Evolutionary conservation across 768 basidiomycete species (phyloP), one percentile per base, ranked within the genome.

Genomic region (Lentinula lateritia): DNA sequence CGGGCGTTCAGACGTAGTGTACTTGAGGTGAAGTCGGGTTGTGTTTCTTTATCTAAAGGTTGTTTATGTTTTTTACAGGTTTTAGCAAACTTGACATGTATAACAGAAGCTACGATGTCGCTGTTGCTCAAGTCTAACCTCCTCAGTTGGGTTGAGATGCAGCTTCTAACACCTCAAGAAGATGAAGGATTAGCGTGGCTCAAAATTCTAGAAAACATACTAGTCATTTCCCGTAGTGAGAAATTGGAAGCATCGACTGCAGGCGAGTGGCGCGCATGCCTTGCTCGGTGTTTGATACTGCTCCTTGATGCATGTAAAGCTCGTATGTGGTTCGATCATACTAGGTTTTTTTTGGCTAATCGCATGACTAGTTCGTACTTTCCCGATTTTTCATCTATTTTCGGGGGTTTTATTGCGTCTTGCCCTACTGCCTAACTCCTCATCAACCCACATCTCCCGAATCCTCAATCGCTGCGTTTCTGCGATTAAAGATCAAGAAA

Each of bases 61-160:
- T 45, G 45, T 60, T 39, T 45, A 63, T 41, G 41, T 62, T 38
- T 15, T 23, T 43, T n/a, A 23, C 16, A 93, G 90, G 80, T 93
- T 4, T 77, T 95, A 1, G 86, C 88, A 2, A 91, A 88, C 67
- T 67, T 94, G 59, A 90, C 91, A 0, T 83, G 80, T 66, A 87
- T 90, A 66, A 65, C 74, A 0, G 84, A 88, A 64, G 92, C 92
- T 0, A 80, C 85, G 6, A 84, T 80, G 10, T 88, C 89, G 0
- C 77, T 96, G 46, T 74, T 93, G 10, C 76, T 92, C 54, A 87
- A 87, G 65, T 86, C 88, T 0, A 82, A 84, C 0, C 76, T 95
- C 7, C 74, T 96, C 2, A 73, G 86, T 0, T 98, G 95, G 95
- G 85, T 95, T 28, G 87, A 90, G 68, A 85, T 90, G 74, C 90